Evolutionary conservation across 208 protist species (phyloP).

Genomic region (Entamoeba histolytica): DNA sequence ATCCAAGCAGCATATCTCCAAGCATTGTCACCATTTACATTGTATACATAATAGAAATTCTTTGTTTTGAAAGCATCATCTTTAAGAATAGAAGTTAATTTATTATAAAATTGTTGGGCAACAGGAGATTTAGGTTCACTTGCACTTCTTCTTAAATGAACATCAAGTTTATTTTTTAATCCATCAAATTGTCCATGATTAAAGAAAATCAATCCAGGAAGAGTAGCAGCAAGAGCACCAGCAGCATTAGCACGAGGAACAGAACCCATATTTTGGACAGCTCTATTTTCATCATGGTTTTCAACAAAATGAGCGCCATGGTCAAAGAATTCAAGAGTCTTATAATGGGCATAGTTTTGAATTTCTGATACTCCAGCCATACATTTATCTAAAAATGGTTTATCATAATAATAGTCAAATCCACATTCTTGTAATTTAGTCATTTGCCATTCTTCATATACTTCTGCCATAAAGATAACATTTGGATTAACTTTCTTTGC

Average conservation of each 20-base stretch:
- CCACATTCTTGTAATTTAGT: conserved; percentile 28
- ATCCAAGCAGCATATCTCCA: not conserved
- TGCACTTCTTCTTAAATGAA: conserved; percentile 6
- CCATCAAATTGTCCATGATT: conserved; percentile 10
- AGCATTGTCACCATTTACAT: not conserved
- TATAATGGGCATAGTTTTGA: not conserved
- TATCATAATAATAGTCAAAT: conserved; percentile 50
- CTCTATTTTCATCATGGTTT: conserved; percentile 18
- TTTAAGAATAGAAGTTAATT: not conserved
- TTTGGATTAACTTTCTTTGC: conserved; percentile 35
- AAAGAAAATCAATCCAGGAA: conserved; percentile 10
- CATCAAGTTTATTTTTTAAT: not conserved
- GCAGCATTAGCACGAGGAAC: not conserved
- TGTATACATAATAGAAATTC: not conserved
- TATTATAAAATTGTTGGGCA: not conserved
- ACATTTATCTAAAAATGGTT: conserved; percentile 34
- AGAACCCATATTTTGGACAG: not conserved
- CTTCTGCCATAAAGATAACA: conserved; percentile 41
- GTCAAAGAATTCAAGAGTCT: not conserved
- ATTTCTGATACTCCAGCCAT: not conserved
- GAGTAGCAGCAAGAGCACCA: not conserved
- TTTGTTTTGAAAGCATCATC: not conserved
- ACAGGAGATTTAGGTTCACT: not conserved
- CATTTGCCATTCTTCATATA: conserved; percentile 26
- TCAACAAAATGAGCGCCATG: conserved; percentile 28